Evolutionary conservation across 169 alveolate genomes (phyloP).

Genomic region (Besnoitia besnoiti): DNA sequence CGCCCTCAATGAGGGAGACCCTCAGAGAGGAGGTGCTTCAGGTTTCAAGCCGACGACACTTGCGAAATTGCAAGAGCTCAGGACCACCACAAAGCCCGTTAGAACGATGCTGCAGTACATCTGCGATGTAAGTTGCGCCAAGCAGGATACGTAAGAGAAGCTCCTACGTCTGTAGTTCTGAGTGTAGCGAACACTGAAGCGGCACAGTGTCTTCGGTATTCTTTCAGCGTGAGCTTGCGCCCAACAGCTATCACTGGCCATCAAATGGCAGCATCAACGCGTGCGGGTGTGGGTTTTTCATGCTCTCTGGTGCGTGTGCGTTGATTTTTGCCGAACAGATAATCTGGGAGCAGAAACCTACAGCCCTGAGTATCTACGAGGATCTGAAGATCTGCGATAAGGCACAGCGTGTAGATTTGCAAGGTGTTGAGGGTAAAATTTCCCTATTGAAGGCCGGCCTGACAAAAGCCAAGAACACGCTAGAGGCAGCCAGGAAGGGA

Average conservation of each 20-base stretch:
- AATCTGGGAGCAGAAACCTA: constrained; percentile 74
- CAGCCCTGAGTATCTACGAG: constrained; percentile 61
- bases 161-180: no score
- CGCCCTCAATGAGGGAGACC: constrained; percentile 85
- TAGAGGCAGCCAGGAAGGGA: constrained; percentile 70
- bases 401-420: constrained; percentile 70
- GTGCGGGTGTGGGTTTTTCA: no score
- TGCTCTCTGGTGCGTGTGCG: no score
- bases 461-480: constrained; percentile 67
- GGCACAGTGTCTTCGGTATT: not conserved
- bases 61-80: constrained; percentile 84
- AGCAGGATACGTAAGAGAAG: no score
- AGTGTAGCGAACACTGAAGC: not conserved
- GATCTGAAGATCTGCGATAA: constrained; percentile 70
- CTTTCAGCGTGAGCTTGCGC: not conserved
- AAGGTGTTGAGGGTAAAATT: constrained; percentile 72
- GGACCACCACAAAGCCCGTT: constrained; percentile 89
- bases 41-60: constrained; percentile 89
- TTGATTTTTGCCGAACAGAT: no score
- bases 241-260: not conserved
- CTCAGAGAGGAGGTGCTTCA: constrained; percentile 89
- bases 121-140: constrained; percentile 72
- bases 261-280: no score
- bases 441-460: constrained; percentile 50
- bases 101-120: constrained; percentile 87